Evolutionary conservation across 176 grass and related monocot species (phyloP).

Genomic region (Cenchrus fungigraminus): DNA sequence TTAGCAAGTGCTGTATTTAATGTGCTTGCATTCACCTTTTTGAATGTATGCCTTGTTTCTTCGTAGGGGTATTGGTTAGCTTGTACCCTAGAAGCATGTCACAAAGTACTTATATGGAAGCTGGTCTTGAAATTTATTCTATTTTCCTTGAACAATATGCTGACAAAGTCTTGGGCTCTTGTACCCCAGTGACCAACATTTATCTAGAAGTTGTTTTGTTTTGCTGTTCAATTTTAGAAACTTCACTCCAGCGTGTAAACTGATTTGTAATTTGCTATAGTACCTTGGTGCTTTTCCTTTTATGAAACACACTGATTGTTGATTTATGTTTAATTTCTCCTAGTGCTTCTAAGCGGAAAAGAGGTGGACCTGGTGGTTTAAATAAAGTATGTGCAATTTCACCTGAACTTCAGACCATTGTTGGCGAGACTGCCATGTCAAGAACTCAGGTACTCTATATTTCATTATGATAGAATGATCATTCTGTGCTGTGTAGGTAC

Average conservation of each 20-base stretch:
- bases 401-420: conserved; percentile 93
- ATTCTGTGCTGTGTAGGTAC: not conserved
- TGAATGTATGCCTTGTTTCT: not conserved
- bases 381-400: conserved; percentile 98
- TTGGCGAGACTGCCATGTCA: conserved; percentile 94
- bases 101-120: not conserved
- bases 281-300: not conserved
- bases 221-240: conserved; percentile 3
- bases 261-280: not conserved
- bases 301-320: conserved; percentile 6
- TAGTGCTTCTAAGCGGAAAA: conserved; percentile 72
- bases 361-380: conserved; percentile 89
- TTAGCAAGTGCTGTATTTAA: not conserved
- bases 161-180: not conserved
- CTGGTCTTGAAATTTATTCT: not conserved
- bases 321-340: conserved; percentile 33
- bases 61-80: not conserved
- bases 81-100: not conserved
- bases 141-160: conserved; percentile 14
- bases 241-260: conserved; percentile 16
- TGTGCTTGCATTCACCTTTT: not conserved
- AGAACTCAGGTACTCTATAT: conserved; percentile 76
- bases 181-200: not conserved
- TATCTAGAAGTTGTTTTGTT: not conserved
- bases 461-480: not conserved